phyloP scores from a whole-genome alignment of 805 yeast species.

The Lipomyces mesembrius region DNA sequence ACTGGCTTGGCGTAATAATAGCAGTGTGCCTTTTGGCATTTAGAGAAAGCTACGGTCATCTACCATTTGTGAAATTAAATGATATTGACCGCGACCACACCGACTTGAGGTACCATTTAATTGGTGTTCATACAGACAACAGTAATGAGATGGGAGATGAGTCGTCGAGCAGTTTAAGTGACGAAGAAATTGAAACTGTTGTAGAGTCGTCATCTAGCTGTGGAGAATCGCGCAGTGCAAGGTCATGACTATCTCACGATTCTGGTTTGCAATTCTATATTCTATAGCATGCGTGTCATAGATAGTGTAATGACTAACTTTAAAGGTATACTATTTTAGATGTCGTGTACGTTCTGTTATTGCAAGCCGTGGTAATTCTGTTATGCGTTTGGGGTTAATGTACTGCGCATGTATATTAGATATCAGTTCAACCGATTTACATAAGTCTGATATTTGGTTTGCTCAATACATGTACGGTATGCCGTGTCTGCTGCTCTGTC shows the following conservation, averaged over 20 bases:
- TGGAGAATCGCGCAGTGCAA: background rate
- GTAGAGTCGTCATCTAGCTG: background rate
- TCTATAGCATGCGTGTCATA: background rate
- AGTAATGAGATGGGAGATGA: background rate
- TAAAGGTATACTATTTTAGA: background rate
- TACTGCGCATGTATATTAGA: background rate
- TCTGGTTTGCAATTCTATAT: background rate
- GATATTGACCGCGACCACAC: background rate
- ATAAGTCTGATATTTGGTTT: too few species aligned
- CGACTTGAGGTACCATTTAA: background rate
- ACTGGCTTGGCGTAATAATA: constrained; percentile 74
- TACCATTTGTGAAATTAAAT: background rate
- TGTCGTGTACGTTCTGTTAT: background rate
- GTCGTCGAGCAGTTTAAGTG: background rate
- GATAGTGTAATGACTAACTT: background rate
- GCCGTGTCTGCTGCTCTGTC: too few species aligned
- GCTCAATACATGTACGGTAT: too few species aligned
- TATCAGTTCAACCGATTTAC: too few species aligned
- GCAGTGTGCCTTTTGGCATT: constrained; percentile 64
- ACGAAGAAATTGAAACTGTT: background rate
- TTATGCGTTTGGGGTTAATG: background rate
- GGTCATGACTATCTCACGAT: background rate
- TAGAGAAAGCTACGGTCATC: constrained; percentile 73
- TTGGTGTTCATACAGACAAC: background rate
- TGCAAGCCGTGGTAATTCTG: background rate